phyloP scores from a whole-genome alignment of 108 stramenopile species.

The Cyclotella kingstonii region DNA sequence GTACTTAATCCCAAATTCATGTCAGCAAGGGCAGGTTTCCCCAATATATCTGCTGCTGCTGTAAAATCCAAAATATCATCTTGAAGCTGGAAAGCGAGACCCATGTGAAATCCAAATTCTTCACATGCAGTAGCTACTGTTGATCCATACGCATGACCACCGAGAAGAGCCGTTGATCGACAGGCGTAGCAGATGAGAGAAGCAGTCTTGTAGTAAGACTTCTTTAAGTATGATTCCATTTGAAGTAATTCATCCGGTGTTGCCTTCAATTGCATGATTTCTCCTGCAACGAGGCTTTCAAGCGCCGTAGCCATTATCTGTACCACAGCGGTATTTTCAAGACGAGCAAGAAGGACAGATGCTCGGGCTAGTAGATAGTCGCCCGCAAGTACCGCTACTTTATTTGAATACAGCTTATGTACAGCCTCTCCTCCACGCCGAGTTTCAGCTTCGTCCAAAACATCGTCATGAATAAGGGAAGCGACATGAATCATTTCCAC shows the following conservation, averaged over 20 bases:
- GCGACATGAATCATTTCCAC: conserved; percentile 99
- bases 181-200: conserved; percentile 93
- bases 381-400: conserved; percentile 98
- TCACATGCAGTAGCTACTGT: conserved; percentile 89
- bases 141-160: conserved; percentile 85
- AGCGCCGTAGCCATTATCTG: conserved; percentile 98
- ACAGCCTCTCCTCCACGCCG: conserved; percentile 94
- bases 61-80: conserved; percentile 97
- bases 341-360: conserved; percentile 87
- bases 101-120: conserved; percentile 97
- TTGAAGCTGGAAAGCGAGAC: conserved; percentile 95
- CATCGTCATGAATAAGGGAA: conserved; percentile 95
- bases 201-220: conserved; percentile 98
- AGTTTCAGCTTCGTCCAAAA: conserved; percentile 96
- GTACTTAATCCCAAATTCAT: conserved; percentile 91
- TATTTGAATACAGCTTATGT: conserved; percentile 98
- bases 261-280: conserved; percentile 96
- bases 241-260: conserved; percentile 82
- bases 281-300: conserved; percentile 93
- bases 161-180: conserved; percentile 86
- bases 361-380: conserved; percentile 94
- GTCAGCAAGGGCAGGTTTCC: conserved; percentile 81
- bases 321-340: conserved; percentile 93
- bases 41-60: conserved; percentile 82
- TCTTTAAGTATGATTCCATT: conserved; percentile 89